Evolutionary conservation across 371 early-diverging fungal genomes (phyloP), one percentile per base, ranked within the genome.

Genomic region (Syncephalastrum sp.): DNA sequence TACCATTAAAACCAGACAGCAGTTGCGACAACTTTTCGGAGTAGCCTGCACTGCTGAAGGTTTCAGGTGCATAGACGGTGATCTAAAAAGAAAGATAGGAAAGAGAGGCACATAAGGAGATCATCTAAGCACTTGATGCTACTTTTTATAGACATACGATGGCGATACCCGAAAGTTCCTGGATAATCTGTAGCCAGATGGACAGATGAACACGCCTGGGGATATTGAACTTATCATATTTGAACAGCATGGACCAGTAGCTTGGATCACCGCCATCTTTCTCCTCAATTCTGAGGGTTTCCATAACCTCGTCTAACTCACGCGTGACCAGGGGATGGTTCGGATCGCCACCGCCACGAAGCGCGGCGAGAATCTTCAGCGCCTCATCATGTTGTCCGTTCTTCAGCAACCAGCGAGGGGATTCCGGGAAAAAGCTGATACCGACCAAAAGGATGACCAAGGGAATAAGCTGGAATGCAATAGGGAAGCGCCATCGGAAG

Each of bases 151-250:
- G 10, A 29, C n/a, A 14, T 45, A 54, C 14, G 13, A 54, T 15
- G 0, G 59, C 71, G 44, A 74, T 74, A n/a, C 71, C 70, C 16
- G 66, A 59, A 23, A 74, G 56, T 42, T 74, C 66, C 43, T 75
- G 75, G 21, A 75, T 64, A 48, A 75, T 70, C 24, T 75, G 75
- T 2, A 75, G 50, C 75, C 62, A 75, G 5, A 75, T 54, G 12
- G 72, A 65, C 4, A 75, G 53, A 42, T 75, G 70, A 43, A 75
- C 75, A 42, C 75, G 75, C 2, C 75, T 70, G 23, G 64, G 60
- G 10, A 72, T 75, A 43, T 75, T 75, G 3, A 72, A 54, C 4
- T 57, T 50, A 27, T 75, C 75, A 10, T 60, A 55, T 17, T 68
- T 54, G 15, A 66, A 57, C 8, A 73, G 15, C 75, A 75, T 75